Evolutionary conservation across 345 rosid genomes (phyloP).

Genomic region (Bretschneidera sinensis): DNA sequence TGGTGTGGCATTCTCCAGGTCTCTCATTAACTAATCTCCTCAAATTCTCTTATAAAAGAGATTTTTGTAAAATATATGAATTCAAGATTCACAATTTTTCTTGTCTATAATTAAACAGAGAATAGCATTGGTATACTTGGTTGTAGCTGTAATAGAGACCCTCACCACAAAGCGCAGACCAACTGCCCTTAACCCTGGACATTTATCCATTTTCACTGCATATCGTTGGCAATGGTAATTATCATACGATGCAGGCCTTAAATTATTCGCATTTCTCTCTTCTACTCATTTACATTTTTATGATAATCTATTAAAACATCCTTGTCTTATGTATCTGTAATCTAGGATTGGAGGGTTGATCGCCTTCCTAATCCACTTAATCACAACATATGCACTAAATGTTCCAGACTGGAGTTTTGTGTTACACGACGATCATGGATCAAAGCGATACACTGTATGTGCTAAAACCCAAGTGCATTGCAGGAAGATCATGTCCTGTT

Average conservation of each 20-base stretch:
- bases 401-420: conserved; percentile 65
- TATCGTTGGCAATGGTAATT: conserved; percentile 58
- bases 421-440: not conserved
- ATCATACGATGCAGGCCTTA: too few relatives aligned
- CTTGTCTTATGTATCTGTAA: not conserved
- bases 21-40: not conserved
- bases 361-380: conserved; percentile 48
- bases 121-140: conserved; percentile 54
- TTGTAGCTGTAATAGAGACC: conserved; percentile 53
- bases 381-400: conserved; percentile 41
- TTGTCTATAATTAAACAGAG: conserved; percentile 32
- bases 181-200: conserved; percentile 28
- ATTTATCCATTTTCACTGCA: conserved; percentile 46
- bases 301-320: too few relatives aligned
- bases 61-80: too few relatives aligned
- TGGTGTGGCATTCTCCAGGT: conserved; percentile 80
- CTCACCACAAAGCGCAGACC: conserved; percentile 50
- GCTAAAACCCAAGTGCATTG: not conserved
- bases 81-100: too few relatives aligned
- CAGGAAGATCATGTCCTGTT: not conserved
- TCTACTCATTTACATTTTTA: too few relatives aligned
- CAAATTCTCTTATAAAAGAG: not conserved
- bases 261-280: too few relatives aligned
- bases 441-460: conserved; percentile 34
- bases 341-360: conserved; percentile 50